Evolutionary conservation across 2,329 filamentous ascomycete genomes (phyloP).

Genomic region (Penicillium freii): DNA sequence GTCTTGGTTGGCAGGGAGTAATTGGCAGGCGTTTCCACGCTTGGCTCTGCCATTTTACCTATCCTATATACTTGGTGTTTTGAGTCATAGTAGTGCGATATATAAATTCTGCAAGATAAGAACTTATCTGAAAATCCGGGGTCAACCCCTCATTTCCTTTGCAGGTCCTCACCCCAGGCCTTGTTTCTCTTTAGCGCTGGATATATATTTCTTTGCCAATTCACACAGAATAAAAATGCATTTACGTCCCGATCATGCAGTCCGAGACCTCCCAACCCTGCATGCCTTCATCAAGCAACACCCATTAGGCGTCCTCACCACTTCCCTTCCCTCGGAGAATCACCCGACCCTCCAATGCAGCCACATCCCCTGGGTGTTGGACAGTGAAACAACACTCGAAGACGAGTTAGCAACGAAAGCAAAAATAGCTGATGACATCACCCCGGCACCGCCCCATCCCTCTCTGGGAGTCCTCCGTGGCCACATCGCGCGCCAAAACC

Average conservation of each 20-base stretch:
- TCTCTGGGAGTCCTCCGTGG: slow-evolving; percentile 12
- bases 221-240: slow-evolving; percentile 18
- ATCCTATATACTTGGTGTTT: too few relatives aligned
- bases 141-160: slow-evolving; percentile 8
- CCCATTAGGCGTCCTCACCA: slow-evolving; percentile 21
- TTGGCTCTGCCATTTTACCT: too few relatives aligned
- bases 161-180: background rate
- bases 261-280: slow-evolving; percentile 17
- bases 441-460: background rate
- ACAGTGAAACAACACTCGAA: background rate
- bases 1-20: too few relatives aligned
- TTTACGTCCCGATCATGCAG: slow-evolving; percentile 19
- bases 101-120: slow-evolving; percentile 1
- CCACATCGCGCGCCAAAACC: slow-evolving; percentile 23
- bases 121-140: slow-evolving; percentile 19
- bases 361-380: slow-evolving; percentile 23
- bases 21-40: too few relatives aligned
- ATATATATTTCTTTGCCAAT: slow-evolving; percentile 11
- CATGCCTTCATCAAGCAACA: slow-evolving; percentile 20
- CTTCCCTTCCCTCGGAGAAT: slow-evolving; percentile 15
- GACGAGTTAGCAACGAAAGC: background rate
- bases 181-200: slow-evolving; percentile 9
- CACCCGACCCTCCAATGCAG: slow-evolving; percentile 20
- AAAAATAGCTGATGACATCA: background rate
- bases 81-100: background rate